Percentiles rank a stretch among this genome's conserved stretches.
Conservation (phyloP, 192 early-diverging fungal species). For the Gryganskiella cystojenkinii region DNA sequence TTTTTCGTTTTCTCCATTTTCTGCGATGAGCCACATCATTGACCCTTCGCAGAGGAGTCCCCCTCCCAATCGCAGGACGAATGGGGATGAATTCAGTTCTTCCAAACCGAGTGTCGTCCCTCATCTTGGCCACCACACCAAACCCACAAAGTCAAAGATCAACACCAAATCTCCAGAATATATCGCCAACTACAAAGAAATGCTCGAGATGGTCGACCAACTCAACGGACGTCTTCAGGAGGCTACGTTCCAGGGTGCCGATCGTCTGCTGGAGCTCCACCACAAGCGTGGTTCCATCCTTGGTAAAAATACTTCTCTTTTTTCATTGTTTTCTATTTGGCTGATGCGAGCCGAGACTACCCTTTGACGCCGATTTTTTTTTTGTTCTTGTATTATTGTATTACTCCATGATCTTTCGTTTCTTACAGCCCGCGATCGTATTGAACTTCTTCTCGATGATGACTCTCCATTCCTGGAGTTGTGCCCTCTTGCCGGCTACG, state of each 20-base stretch:
- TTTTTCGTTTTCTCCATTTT: background rate
- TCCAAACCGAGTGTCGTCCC: slow-evolving; percentile 20
- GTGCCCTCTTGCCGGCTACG: slow-evolving; percentile 69
- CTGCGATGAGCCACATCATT: slow-evolving; percentile 38
- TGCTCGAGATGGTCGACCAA: slow-evolving; percentile 58
- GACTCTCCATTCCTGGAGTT: slow-evolving; percentile 75
- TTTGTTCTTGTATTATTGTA: slow-evolving; percentile 1
- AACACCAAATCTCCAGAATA: slow-evolving; percentile 62
- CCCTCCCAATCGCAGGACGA: slow-evolving; percentile 18
- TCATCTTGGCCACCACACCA: slow-evolving; percentile 55
- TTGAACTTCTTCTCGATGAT: slow-evolving; percentile 69
- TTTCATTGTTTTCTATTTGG: background rate
- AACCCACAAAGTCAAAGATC: slow-evolving; percentile 54
- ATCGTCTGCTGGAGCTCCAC: slow-evolving; percentile 61
- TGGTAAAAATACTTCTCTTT: slow-evolving; percentile 40
- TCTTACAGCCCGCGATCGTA: slow-evolving; percentile 62
- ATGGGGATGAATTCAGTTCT: slow-evolving; percentile 20
- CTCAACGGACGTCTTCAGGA: slow-evolving; percentile 64
- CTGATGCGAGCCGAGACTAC: slow-evolving; percentile 1
- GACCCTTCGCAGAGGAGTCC: slow-evolving; percentile 40
- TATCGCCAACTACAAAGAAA: slow-evolving; percentile 65
- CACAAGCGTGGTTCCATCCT: slow-evolving; percentile 69
- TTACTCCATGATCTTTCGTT: background rate
- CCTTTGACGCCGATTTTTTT: background rate
- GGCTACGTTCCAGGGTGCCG: slow-evolving; percentile 61